Base-by-base conservation (phyloP, 2,329 filamentous ascomycete species). In the Clonostachys chloroleuca region DNA sequence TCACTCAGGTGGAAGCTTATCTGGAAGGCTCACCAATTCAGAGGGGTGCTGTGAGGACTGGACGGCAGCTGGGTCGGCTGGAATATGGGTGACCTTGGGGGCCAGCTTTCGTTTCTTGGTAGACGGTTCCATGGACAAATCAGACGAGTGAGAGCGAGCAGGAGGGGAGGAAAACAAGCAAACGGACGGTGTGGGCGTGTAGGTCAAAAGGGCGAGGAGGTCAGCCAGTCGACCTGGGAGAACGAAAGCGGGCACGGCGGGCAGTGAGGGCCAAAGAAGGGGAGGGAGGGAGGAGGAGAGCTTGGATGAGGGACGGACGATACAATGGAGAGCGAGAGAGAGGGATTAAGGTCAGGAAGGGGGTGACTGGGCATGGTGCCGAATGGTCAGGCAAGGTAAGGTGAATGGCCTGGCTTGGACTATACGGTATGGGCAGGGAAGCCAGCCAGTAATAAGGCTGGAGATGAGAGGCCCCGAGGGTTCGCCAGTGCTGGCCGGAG, bases 61-160 rank as follows among this genome's bases (percentile, higher is more conserved):
- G 24, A 30, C 24, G 24, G 24, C 8, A 30, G 24, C 9, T 42
- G 61, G 42, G 20, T 47, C 43, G 41, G 17, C 35, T 36, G 56
- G 49, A 56, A 56, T 37, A 58, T 47, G 45, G 58, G 50, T 55
- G 54, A 68, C 64, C 55, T 70, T 72, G 35, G 68, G 68, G 56
- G 68, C 68, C 61, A 72, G 60, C 61, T 70, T 70, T 56, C 68
- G 64, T 59, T 67, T 67, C 52, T 72, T 72, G 49, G 55, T 67
- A 42, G 65, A 66, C 52, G 67, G 68, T 60, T 72, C 68, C 68
- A 72, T 72, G 55, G 60, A 59, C 55, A 51, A 40, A 20, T 41
- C n/a, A 41, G 35, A 14, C 20, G 13, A 17, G 18, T n/a, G n/a
- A n/a, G 17, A 13, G 34, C 44, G 49, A 44, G 50, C 42, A 48